Base-by-base conservation (phyloP, 1,284 basidiomycete genomes). In the Melampsora americana region DNA sequence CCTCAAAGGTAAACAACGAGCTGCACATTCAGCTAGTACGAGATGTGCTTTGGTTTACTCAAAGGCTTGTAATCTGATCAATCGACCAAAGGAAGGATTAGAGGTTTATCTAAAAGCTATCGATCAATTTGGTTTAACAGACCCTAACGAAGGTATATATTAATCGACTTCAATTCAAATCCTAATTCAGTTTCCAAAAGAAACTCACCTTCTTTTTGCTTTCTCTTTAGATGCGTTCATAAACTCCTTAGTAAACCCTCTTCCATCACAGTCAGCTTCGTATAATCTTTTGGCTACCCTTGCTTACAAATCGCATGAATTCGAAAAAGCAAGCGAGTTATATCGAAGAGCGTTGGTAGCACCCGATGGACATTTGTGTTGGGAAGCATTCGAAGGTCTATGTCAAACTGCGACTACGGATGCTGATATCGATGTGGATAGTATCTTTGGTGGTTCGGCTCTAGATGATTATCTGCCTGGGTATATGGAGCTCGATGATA, bases 11-110 rank as follows among this genome's bases (percentile, higher is more conserved):
- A 70, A 53, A 14, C 77, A 79, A 48, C 75, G 73, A n/a, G 79
- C 81, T 4, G 80, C 81, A 0, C 70, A 72, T 61, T 78, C 79
- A 14, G 77, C 78, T 59, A 78, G 77, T 56, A 65, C 81, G 1
- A 70, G 80, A 11, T 82, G 81, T 61, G 81, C 80, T 16, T 69
- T 79, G 35, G 72, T 82, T 12, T 81, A 81, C 66, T 79, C 78
- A 12, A 65, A 79, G 16, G 76, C 78, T 1, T 81, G 80, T 67
- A 60, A 48, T 28, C 35, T 35, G 0, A 44, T 81, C 16, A 79
- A 78, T 16, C 72, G 80, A 32, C 77, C 78, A 32, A 79, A 80
- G 56, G 81, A 82, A 61, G 80, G 80, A 0, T 70, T 79, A 20
- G 79, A 80, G n/a, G 78, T 77, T 16, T 78, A 81, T 44, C 73